Evolutionary conservation across 805 yeast genomes (phyloP).

Genomic region (Tetrapisispora taiwanensis): DNA sequence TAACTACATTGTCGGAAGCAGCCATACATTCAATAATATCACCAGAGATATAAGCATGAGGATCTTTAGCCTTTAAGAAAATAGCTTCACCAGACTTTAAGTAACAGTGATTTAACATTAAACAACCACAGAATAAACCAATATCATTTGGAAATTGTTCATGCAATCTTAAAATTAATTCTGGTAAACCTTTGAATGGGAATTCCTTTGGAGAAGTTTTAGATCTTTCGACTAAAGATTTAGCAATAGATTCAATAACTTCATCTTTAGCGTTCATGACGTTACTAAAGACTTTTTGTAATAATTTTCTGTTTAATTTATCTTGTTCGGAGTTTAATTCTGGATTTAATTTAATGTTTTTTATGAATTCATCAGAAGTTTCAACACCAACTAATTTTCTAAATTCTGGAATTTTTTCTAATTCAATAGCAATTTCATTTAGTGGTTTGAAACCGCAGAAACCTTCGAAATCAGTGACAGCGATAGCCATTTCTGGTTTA

Average conservation of each 20-base stretch:
- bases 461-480: constrained; percentile 91
- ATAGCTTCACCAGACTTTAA: constrained; percentile 88
- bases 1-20: constrained; percentile 93
- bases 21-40: constrained; percentile 99
- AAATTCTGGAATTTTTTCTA: constrained; percentile 70
- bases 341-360: constrained; percentile 37
- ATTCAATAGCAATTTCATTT: constrained; percentile 57
- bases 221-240: constrained; percentile 58
- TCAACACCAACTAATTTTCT: constrained; percentile 57
- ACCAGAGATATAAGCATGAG: constrained; percentile 95
- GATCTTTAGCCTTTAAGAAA: constrained; percentile 93
- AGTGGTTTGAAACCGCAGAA: constrained; percentile 97
- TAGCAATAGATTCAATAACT: constrained; percentile 47
- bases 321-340: constrained; percentile 44
- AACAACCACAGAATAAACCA: constrained; percentile 92
- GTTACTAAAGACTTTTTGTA: constrained; percentile 66
- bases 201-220: constrained; percentile 48
- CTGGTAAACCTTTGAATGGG: constrained; percentile 45
- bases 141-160: constrained; percentile 87
- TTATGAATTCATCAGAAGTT: constrained; percentile 42
- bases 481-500: constrained; percentile 99
- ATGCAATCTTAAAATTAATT: constrained; percentile 65
- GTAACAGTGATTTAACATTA: constrained; percentile 78
- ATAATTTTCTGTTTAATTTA: constrained; percentile 46
- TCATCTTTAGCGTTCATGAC: constrained; percentile 76